Evolutionary conservation across 208 protist genomes (phyloP), one percentile per base, ranked within the genome.

Genomic region (Phytomonas sp.): DNA sequence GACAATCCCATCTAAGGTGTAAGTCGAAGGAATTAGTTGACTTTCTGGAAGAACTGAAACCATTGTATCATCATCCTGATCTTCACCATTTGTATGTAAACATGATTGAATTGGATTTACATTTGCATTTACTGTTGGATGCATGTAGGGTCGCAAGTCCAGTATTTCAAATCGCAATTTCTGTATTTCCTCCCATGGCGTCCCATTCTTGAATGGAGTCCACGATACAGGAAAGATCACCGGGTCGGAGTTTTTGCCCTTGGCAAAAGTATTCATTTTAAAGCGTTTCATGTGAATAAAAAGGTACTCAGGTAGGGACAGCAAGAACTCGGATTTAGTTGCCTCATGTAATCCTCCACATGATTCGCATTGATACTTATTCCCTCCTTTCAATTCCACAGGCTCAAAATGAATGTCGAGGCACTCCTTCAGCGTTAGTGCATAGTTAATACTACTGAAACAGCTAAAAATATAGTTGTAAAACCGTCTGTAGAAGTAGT

Each of bases 251-350:
- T 94, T 97, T 37, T 97, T 97, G 60, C 70, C 80, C 68, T 86
- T 79, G 52, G 93, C 94, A 74, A 79, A 91, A 8, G 69, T 52
- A 8, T 88, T 88, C 1, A 80, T 72, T 16, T 89, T 75, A 75
- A 93, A 95, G 37, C 92, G 86, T 75, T 97, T 97, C 86, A 97
- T 90, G 60, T 95, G 87, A 23, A 95, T 29, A 5, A 95, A 40
- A 1, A 97, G 78, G 63, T 88, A 91, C 74, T 97, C 90, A 23
- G 92, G 92, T 36, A 94, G 70, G 0, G 70, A 67, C 2, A 94
- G 79, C 29, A 97, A 77, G 12, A 74, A 76, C 61, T 88, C 81
- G 59, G 69, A 68, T 75, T 94, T 95, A 42, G 89, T 95, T 12
- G 90, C 90, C 37, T 94, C 86, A 40, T 70, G 80, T n/a, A 34